Evolutionary conservation across 1,284 basidiomycete genomes (phyloP).

Genomic region (Leucoagaricus sp.): DNA sequence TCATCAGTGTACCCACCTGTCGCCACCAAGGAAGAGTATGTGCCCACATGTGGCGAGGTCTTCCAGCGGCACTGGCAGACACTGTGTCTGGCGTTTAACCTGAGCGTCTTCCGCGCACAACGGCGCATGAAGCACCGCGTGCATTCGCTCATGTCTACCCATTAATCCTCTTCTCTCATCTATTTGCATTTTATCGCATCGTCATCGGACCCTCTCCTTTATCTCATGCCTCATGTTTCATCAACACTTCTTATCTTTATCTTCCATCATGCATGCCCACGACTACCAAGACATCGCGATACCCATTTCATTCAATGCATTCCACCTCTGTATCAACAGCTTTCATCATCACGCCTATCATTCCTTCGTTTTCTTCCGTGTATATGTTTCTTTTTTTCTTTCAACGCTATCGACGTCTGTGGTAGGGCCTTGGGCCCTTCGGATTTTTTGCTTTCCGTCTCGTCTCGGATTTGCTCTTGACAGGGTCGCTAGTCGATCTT

Average conservation of each 20-base stretch:
- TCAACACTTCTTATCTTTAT: conserved; percentile 15
- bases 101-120: conserved; percentile 15
- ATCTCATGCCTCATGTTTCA: conserved; percentile 8
- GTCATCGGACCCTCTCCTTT: conserved; percentile 3
- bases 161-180: conserved; percentile 1
- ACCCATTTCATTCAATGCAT: conserved; percentile 7
- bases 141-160: conserved; percentile 11
- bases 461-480: background rate
- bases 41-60: conserved; percentile 12
- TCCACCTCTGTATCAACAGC: conserved; percentile 3
- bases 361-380: conserved; percentile 3
- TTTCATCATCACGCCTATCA: conserved; percentile 4
- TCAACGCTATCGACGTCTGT: conserved; percentile 9
- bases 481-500: conserved; percentile 5
- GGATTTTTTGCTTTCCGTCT: background rate
- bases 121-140: conserved; percentile 15
- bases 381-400: conserved; percentile 1
- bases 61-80: conserved; percentile 15
- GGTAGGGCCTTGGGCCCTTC: conserved; percentile 6
- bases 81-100: conserved; percentile 11
- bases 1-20: background rate
- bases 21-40: conserved; percentile 9
- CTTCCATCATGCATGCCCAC: conserved; percentile 11
- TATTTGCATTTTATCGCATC: conserved; percentile 2
- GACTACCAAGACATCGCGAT: conserved; percentile 16